Conservation (phyloP, 139 green algal genomes). For the Chlorella sp. region DNA sequence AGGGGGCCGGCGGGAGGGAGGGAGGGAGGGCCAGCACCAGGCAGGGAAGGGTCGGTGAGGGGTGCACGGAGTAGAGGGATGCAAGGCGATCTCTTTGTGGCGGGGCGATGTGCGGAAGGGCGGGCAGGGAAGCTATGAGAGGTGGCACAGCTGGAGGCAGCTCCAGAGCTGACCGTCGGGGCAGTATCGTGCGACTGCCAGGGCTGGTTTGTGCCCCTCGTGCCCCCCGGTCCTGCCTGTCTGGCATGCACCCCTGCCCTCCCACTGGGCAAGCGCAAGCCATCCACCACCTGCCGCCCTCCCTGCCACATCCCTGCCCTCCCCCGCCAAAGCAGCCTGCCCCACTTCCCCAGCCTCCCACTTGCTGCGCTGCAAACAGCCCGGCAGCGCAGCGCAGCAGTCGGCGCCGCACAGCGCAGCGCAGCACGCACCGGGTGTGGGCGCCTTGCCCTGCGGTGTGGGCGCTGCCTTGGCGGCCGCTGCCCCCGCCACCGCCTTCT, state of each 20-base stretch:
- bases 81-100: too few species aligned
- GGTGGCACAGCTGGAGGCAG: too few species aligned
- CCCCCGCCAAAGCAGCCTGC: not conserved
- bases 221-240: too few species aligned
- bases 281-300: not conserved
- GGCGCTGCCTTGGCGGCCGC: not conserved
- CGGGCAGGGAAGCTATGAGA: too few species aligned
- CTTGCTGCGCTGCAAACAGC: not conserved
- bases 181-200: too few species aligned
- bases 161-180: too few species aligned
- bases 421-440: too few species aligned
- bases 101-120: too few species aligned
- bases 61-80: not conserved
- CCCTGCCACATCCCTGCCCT: not conserved
- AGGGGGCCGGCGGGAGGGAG: not conserved
- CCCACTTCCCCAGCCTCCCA: not conserved
- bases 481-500: conserved; percentile 1
- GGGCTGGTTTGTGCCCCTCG: too few species aligned
- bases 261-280: too few species aligned
- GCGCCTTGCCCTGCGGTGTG: not conserved
- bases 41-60: not conserved
- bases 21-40: not conserved
- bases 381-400: not conserved
- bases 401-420: not conserved
- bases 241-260: too few species aligned